These are phyloP conservation scores for Micractinium sp. DNA, from an alignment of 139 green algal genomes.

Conservation along the genomic window DNA sequence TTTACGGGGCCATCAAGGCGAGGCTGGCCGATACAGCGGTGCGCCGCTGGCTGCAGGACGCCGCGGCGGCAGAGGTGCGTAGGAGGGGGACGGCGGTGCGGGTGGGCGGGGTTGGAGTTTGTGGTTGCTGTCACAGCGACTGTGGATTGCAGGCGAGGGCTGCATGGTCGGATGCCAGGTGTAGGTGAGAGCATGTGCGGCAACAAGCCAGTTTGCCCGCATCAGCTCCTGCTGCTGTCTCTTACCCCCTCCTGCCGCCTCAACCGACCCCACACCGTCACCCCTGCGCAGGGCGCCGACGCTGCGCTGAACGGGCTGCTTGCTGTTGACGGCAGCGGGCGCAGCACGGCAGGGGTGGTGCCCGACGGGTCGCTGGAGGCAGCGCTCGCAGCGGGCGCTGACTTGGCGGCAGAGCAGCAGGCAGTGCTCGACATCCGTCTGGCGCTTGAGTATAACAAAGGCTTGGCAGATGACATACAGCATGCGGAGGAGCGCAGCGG, in stretches of 20 bases:
- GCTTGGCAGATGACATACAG: neutral
- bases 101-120: no score
- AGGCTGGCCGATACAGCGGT: conserved; percentile 29
- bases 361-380: neutral
- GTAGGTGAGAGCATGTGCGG: neutral
- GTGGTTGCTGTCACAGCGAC: no score
- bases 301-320: neutral
- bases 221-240: neutral
- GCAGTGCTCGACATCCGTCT: conserved; percentile 30
- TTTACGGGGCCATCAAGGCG: conserved; percentile 57
- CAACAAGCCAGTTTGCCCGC: no score
- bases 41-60: conserved; percentile 12
- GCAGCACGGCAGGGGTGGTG: neutral
- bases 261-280: neutral
- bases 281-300: neutral
- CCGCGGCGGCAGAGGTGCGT: neutral
- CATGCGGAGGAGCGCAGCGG: neutral
- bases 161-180: no score
- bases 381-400: conserved; percentile 3
- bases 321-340: neutral
- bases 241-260: neutral
- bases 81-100: neutral
- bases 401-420: conserved; percentile 39
- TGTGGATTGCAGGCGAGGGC: no score
- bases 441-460: conserved; percentile 6